Percentiles rank a stretch among this genome's conserved stretches.
Evolutionary conservation across 164 flowering plant species (phyloP).

Genomic region (Piper betle): DNA sequence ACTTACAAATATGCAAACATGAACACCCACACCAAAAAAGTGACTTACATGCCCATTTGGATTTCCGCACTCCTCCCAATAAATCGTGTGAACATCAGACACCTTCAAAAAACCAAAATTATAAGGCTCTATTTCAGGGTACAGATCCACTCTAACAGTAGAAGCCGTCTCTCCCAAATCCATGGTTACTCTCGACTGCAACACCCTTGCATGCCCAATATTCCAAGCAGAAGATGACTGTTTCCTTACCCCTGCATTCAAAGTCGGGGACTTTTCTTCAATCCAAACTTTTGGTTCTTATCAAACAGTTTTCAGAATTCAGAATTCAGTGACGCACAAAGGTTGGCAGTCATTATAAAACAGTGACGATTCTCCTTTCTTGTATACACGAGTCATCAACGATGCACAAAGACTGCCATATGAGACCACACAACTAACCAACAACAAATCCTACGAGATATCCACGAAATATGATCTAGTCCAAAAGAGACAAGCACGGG

Average conservation of each 20-base stretch:
- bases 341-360: too few species aligned
- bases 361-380: too few species aligned
- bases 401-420: too few species aligned
- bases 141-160: conserved; percentile 36
- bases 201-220: conserved; percentile 15
- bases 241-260: conserved; percentile 23
- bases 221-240: conserved; percentile 10
- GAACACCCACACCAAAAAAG: not conserved
- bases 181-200: conserved; percentile 21
- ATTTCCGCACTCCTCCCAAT: conserved; percentile 95
- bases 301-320: too few species aligned
- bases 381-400: too few species aligned
- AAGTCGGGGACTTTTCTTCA: not conserved
- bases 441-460: too few species aligned
- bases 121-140: conserved; percentile 64
- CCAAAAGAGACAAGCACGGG: too few species aligned
- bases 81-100: conserved; percentile 73
- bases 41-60: conserved; percentile 79
- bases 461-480: too few species aligned
- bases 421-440: too few species aligned
- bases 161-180: conserved; percentile 21
- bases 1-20: not conserved
- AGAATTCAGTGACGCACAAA: too few species aligned
- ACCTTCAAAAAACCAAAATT: conserved; percentile 68
- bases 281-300: not conserved